Conservation (phyloP, 805 yeast species). For the Kluyveromyces starmeri region DNA sequence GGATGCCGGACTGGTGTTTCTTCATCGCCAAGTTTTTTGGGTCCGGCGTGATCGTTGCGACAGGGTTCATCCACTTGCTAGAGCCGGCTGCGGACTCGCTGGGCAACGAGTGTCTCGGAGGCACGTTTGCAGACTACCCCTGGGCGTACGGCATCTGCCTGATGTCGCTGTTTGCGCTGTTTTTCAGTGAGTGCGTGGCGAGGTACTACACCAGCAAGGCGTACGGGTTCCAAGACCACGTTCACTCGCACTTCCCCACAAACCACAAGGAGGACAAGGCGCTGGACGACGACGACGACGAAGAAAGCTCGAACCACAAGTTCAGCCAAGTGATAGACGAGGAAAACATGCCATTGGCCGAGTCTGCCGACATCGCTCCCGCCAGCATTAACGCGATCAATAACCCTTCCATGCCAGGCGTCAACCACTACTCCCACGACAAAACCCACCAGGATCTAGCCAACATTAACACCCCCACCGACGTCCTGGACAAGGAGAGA, state of each 20-base stretch:
- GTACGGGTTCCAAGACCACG: conserved; percentile 22
- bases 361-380: background rate
- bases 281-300: conserved; percentile 7
- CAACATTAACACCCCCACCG: conserved; percentile 8
- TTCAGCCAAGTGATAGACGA: conserved; percentile 8
- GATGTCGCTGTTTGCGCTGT: conserved; percentile 36
- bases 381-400: background rate
- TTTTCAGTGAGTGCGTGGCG: conserved; percentile 36
- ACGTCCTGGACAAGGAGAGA: conserved; percentile 30
- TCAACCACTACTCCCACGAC: conserved; percentile 39
- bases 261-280: conserved; percentile 10
- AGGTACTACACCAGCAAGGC: conserved; percentile 26
- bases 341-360: conserved; percentile 7
- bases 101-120: conserved; percentile 51
- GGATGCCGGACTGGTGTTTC: conserved; percentile 54
- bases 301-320: conserved; percentile 11
- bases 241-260: conserved; percentile 8
- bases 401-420: conserved; percentile 15
- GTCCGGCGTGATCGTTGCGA: conserved; percentile 75
- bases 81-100: conserved; percentile 60
- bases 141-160: conserved; percentile 49
- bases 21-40: conserved; percentile 70
- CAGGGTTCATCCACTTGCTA: conserved; percentile 69
- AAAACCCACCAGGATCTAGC: conserved; percentile 38
- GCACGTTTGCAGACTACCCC: conserved; percentile 45